Percentiles rank a stretch among this genome's conserved stretches.
phyloP scores from a whole-genome alignment of 495 filamentous ascomycete genomes.

The Penicillium waksmanii region DNA sequence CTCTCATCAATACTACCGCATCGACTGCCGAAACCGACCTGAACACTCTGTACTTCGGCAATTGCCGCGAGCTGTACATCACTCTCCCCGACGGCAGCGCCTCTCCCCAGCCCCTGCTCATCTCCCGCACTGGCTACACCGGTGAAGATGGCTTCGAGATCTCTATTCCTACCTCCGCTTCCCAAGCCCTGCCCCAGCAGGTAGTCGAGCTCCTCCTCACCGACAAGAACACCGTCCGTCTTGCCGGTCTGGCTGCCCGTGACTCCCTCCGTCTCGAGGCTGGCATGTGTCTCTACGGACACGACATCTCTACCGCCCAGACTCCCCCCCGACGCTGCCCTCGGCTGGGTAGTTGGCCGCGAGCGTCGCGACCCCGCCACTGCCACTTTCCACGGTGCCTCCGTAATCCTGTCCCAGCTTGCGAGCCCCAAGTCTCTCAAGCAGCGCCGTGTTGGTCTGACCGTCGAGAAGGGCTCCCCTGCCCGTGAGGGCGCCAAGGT shows the following conservation, averaged over 20 bases:
- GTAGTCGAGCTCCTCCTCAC: slow-evolving; percentile 68
- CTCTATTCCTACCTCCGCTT: slow-evolving; percentile 64
- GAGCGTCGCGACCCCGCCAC: slow-evolving; percentile 60
- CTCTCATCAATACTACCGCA: slow-evolving; percentile 50
- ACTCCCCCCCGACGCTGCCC: slow-evolving; percentile 81
- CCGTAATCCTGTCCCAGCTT: slow-evolving; percentile 72
- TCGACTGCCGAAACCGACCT: slow-evolving; percentile 57
- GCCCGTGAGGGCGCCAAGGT: slow-evolving; percentile 89
- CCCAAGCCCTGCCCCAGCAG: slow-evolving; percentile 39
- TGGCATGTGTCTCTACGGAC: slow-evolving; percentile 98
- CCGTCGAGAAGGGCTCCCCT: slow-evolving; percentile 80
- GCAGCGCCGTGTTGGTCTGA: slow-evolving; percentile 77
- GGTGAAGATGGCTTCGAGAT: slow-evolving; percentile 99
- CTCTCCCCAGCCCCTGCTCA: slow-evolving; percentile 61
- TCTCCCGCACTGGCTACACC: slow-evolving; percentile 91
- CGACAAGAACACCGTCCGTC: slow-evolving; percentile 63
- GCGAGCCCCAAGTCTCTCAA: slow-evolving; percentile 68
- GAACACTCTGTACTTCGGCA: slow-evolving; percentile 77
- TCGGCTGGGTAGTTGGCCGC: slow-evolving; percentile 86
- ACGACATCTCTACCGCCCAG: slow-evolving; percentile 86
- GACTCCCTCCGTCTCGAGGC: slow-evolving; percentile 94
- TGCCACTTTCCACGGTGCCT: slow-evolving; percentile 74
- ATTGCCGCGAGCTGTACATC: slow-evolving; percentile 60
- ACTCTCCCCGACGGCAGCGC: slow-evolving; percentile 49
- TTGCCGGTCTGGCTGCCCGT: slow-evolving; percentile 87